Conservation (phyloP, 140 eudicot species). For the Oenanthe javanica region DNA sequence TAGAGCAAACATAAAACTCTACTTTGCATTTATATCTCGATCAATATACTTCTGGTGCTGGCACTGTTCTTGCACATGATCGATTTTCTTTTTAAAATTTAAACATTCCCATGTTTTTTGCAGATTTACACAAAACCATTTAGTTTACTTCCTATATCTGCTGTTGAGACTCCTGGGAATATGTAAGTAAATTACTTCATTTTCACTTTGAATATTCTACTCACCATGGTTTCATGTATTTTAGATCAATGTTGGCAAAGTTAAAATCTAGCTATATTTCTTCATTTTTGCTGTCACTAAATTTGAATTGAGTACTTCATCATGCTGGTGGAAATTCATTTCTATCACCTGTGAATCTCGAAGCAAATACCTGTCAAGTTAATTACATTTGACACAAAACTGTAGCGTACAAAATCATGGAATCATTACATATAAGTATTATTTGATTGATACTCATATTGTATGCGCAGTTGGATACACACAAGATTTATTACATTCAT, state of each 20-base stretch:
- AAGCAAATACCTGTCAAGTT: not conserved
- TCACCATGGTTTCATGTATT: not conserved
- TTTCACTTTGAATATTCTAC: not conserved
- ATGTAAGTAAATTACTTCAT: conserved; percentile 34
- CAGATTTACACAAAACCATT: conserved; percentile 83
- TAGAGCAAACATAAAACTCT: too few relatives aligned
- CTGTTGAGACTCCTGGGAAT: conserved; percentile 89
- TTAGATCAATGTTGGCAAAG: too few relatives aligned
- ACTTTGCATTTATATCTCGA: too few relatives aligned
- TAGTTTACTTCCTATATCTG: conserved; percentile 58
- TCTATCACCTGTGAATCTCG: too few relatives aligned
- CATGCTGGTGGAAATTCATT: too few relatives aligned
- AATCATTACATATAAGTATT: not conserved
- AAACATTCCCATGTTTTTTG: not conserved
- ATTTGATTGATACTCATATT: not conserved
- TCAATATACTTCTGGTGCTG: not conserved
- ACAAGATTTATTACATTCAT: not conserved
- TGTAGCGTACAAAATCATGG: not conserved
- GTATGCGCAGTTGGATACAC: not conserved
- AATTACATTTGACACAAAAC: not conserved
- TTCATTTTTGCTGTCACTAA: not conserved
- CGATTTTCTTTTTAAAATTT: not conserved
- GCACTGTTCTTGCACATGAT: not conserved
- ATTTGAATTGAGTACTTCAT: not conserved
- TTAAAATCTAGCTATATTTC: too few relatives aligned